Evolutionary conservation across 176 grass and related monocot genomes (phyloP).

Genomic region (Metroxylon sagu): DNA sequence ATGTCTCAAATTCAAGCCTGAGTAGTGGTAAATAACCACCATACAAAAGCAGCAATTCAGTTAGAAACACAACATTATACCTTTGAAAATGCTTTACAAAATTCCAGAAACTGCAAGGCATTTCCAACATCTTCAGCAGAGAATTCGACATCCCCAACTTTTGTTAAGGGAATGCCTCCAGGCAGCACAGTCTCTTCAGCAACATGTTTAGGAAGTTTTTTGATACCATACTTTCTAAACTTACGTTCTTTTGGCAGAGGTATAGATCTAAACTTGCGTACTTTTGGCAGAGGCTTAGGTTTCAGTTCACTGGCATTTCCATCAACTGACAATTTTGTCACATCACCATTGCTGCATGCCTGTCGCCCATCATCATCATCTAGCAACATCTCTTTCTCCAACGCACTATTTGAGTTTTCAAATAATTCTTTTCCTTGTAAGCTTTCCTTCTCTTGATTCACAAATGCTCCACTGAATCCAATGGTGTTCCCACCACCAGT

Average conservation of each 20-base stretch:
- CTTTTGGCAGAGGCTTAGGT: not conserved
- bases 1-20: too few species aligned
- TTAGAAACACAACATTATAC: too few species aligned
- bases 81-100: too few species aligned
- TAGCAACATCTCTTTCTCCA: constrained; percentile 22
- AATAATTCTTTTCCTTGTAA: constrained; percentile 22
- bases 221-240: not conserved
- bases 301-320: not conserved
- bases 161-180: constrained; percentile 22
- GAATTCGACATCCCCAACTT: too few species aligned
- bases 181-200: constrained; percentile 29
- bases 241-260: not conserved
- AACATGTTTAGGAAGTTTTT: constrained; percentile 7
- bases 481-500: not conserved
- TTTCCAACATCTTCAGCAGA: too few species aligned
- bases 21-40: too few species aligned
- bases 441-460: constrained; percentile 37
- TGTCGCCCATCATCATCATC: not conserved
- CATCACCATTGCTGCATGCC: constrained; percentile 3
- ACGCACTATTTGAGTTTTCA: constrained; percentile 11
- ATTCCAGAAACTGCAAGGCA: too few species aligned
- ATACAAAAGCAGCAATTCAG: too few species aligned
- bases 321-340: constrained; percentile 1
- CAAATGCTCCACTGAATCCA: constrained; percentile 2
- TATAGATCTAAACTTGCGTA: not conserved